Conservation (phyloP, 768 basidiomycete genomes). For the Leucogyrophana mollusca region DNA sequence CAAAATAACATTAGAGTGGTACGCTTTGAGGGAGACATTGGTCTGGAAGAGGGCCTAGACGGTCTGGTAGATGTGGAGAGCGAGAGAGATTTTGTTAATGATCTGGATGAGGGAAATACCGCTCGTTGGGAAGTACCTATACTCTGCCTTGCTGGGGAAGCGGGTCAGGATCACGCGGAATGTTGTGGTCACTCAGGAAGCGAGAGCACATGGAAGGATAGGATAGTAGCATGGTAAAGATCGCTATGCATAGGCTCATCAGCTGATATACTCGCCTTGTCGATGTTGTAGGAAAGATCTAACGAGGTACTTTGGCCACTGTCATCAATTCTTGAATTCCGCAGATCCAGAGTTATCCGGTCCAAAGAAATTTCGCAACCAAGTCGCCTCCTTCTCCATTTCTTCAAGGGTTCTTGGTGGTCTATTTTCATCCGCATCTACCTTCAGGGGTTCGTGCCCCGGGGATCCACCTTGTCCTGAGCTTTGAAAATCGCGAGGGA, state of each 20-base stretch:
- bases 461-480: conserved; percentile 19
- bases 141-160: conserved; percentile 39
- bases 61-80: conserved; percentile 32
- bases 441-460: conserved; percentile 41
- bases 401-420: conserved; percentile 63
- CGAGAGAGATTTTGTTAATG: conserved; percentile 26
- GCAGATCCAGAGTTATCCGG: conserved; percentile 11
- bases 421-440: conserved; percentile 72
- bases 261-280: too few species aligned
- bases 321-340: neutral
- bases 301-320: neutral
- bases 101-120: conserved; percentile 8
- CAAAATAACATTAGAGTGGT: conserved; percentile 45
- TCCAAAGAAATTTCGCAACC: conserved; percentile 60
- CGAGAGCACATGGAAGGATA: conserved; percentile 34
- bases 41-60: conserved; percentile 29
- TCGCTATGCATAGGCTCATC: too few species aligned
- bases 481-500: conserved; percentile 39
- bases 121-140: conserved; percentile 24
- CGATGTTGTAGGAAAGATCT: too few species aligned
- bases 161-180: conserved; percentile 22
- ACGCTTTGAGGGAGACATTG: conserved; percentile 31
- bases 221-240: neutral
- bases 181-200: conserved; percentile 38
- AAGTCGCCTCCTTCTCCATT: conserved; percentile 77